Conservation (phyloP, 139 green algal species). For the Volvox reticuliferus region DNA sequence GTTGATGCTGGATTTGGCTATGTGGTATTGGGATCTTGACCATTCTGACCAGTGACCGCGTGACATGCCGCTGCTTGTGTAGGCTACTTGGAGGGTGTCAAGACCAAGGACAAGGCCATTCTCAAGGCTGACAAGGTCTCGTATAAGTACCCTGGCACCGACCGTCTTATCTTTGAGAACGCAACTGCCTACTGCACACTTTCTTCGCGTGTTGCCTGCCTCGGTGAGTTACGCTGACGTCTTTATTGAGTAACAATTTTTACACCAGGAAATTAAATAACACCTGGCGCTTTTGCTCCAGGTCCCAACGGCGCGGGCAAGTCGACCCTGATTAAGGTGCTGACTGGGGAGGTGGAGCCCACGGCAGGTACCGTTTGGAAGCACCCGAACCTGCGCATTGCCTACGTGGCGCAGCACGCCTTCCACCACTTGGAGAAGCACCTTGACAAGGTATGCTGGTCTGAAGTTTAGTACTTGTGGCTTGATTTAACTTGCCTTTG, state of each 20-base stretch:
- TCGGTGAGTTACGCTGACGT: slow-evolving; percentile 65
- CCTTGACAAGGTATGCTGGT: slow-evolving; percentile 76
- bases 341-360: slow-evolving; percentile 82
- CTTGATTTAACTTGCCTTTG: too few species aligned
- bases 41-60: too few species aligned
- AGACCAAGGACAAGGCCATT: slow-evolving; percentile 95
- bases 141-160: slow-evolving; percentile 88
- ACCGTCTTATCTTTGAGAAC: slow-evolving; percentile 74
- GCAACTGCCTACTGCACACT: slow-evolving; percentile 85
- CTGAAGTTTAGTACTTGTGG: too few species aligned
- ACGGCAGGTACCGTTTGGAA: slow-evolving; percentile 83
- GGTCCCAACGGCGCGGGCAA: slow-evolving; percentile 91
- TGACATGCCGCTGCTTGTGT: too few species aligned
- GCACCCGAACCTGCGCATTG: slow-evolving; percentile 95
- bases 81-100: slow-evolving; percentile 94
- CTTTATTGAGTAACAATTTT: too few species aligned
- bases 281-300: too few species aligned
- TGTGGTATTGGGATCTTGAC: too few species aligned
- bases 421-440: slow-evolving; percentile 98
- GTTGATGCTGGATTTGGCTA: too few species aligned
- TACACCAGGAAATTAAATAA: too few species aligned
- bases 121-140: slow-evolving; percentile 88
- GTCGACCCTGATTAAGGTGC: slow-evolving; percentile 94
- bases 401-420: slow-evolving; percentile 91
- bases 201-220: slow-evolving; percentile 84